Evolutionary conservation across 805 yeast genomes (phyloP).

Genomic region (Ogataea angusta): DNA sequence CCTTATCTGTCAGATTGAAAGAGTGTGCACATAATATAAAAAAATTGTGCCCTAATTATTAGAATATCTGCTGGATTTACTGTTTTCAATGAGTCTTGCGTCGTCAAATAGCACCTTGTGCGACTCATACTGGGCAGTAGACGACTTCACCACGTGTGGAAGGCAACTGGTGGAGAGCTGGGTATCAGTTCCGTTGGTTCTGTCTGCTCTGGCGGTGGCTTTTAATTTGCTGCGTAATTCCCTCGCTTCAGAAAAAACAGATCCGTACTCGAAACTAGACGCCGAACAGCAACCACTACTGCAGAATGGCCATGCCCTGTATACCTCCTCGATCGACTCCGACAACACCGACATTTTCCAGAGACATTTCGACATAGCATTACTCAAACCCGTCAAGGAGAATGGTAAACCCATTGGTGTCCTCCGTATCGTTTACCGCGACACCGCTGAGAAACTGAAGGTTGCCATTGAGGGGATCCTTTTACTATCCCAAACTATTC

Average conservation of each 20-base stretch:
- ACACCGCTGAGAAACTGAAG: constrained; percentile 49
- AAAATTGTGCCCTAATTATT: not conserved
- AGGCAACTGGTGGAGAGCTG: constrained; percentile 36
- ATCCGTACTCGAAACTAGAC: not conserved
- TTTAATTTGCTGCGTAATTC: constrained; percentile 1
- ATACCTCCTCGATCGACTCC: constrained; percentile 26
- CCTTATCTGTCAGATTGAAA: not conserved
- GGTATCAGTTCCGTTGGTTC: constrained; percentile 31
- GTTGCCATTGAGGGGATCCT: constrained; percentile 45
- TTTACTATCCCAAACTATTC: constrained; percentile 36
- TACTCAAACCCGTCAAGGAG: constrained; percentile 48
- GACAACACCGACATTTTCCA: constrained; percentile 15
- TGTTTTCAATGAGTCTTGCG: constrained; percentile 1
- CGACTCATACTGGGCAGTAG: constrained; percentile 28
- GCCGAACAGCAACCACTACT: constrained; percentile 22
- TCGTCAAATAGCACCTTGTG: constrained; percentile 15
- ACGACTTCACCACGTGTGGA: constrained; percentile 50
- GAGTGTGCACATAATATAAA: not conserved
- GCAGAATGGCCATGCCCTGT: constrained; percentile 1
- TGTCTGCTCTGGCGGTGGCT: constrained; percentile 29
- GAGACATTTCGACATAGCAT: constrained; percentile 63
- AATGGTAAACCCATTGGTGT: constrained; percentile 65
- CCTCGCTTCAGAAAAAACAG: constrained; percentile 1
- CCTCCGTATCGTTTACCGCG: constrained; percentile 45
- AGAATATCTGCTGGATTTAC: not conserved